A percentile compares a stretch with the other conserved stretches of the same genome.
Conservation (phyloP, 306 rosid genomes). For the Glycine soja region DNA sequence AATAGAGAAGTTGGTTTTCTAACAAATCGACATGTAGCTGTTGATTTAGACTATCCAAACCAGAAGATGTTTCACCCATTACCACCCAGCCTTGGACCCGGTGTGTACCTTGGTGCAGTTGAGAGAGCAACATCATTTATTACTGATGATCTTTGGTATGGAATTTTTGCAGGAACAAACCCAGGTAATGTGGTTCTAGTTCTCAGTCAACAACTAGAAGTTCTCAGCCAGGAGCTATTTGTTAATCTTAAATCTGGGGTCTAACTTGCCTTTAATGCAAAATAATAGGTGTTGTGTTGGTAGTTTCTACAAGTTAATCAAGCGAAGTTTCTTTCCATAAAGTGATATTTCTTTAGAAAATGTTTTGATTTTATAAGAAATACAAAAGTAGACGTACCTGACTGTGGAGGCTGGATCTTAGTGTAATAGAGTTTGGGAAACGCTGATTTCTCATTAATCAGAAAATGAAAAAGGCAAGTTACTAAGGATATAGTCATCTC, state of each 20-base stretch:
- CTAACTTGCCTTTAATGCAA: slow-evolving; percentile 8
- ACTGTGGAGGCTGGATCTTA: slow-evolving; percentile 11
- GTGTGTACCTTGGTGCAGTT: slow-evolving; percentile 98
- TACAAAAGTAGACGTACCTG: not conserved
- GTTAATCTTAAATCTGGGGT: slow-evolving; percentile 34
- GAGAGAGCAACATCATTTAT: slow-evolving; percentile 99
- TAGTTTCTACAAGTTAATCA: not conserved
- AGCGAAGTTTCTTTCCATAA: not conserved
- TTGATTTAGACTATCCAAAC: slow-evolving; percentile 95
- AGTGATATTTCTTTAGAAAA: slow-evolving; percentile 14
- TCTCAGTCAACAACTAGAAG: slow-evolving; percentile 9
- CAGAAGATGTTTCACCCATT: slow-evolving; percentile 99
- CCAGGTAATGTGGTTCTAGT: slow-evolving; percentile 72
- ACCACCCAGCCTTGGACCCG: slow-evolving; percentile 99
- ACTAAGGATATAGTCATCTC: too few species aligned
- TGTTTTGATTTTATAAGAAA: slow-evolving; percentile 7
- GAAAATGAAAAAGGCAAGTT: too few species aligned
- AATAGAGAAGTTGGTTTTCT: slow-evolving; percentile 91
- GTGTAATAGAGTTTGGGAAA: not conserved
- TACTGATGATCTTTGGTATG: slow-evolving; percentile 97
- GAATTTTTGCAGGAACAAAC: slow-evolving; percentile 97
- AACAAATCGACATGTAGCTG: slow-evolving; percentile 98
- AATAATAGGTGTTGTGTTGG: slow-evolving; percentile 10
- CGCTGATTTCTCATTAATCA: too few species aligned
- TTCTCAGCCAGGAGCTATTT: slow-evolving; percentile 3